phyloP scores from a whole-genome alignment of 257 asterid genomes.

The Linaria vulgaris region DNA sequence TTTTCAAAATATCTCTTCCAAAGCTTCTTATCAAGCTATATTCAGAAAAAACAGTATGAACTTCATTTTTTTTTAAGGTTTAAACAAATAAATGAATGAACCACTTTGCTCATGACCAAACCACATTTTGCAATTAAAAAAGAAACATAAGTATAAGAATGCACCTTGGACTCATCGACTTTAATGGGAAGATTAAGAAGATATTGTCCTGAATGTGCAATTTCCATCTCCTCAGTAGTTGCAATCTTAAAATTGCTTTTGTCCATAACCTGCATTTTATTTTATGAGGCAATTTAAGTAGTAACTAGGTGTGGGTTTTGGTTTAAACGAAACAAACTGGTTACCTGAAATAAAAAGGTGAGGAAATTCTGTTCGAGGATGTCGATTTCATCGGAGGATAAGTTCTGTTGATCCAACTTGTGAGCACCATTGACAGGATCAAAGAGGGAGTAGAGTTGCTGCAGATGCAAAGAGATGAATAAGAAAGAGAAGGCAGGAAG shows the following conservation, averaged over 20 bases:
- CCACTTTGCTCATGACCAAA: conserved; percentile 2
- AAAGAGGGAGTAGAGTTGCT: conserved; percentile 95
- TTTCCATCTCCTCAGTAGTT: conserved; percentile 80
- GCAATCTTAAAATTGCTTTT: conserved; percentile 94
- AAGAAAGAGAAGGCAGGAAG: background rate
- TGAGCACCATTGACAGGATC: conserved; percentile 87
- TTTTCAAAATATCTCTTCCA: conserved; percentile 69
- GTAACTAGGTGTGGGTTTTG: too few species aligned
- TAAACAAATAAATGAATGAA: background rate
- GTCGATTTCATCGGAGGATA: conserved; percentile 71
- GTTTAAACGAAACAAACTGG: too few species aligned
- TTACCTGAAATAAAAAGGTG: conserved; percentile 85
- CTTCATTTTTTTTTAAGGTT: conserved; percentile 5
- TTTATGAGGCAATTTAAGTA: too few species aligned
- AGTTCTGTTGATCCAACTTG: conserved; percentile 88
- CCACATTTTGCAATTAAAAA: conserved; percentile 9
- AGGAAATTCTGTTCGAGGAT: conserved; percentile 87
- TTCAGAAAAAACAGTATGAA: conserved; percentile 29
- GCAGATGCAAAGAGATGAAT: conserved; percentile 34
- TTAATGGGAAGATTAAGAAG: conserved; percentile 92
- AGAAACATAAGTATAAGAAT: conserved; percentile 17
- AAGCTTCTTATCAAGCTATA: conserved; percentile 86
- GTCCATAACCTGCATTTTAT: conserved; percentile 83
- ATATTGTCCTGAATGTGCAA: conserved; percentile 91
- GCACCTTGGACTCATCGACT: conserved; percentile 92